Percentiles rank a stretch among this genome's conserved stretches.
Evolutionary conservation across 345 rosid genomes (phyloP).

Genomic region (Hirschfeldia incana): DNA sequence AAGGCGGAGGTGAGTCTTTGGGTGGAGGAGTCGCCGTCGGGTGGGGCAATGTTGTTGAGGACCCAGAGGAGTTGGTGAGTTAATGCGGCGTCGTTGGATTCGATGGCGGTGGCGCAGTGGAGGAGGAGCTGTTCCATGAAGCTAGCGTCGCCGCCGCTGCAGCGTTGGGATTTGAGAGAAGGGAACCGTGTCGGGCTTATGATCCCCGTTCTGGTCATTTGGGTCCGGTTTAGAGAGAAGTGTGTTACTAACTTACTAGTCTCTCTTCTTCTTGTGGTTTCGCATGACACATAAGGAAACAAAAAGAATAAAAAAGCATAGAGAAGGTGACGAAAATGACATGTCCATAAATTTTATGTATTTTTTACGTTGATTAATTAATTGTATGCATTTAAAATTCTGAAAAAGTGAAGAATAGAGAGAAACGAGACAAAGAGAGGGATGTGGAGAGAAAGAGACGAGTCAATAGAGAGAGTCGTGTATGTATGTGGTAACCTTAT

Average conservation of each 20-base stretch:
- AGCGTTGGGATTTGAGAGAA: slow-evolving; percentile 45
- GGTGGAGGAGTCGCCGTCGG: slow-evolving; percentile 76
- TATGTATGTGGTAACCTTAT: slow-evolving; percentile 22
- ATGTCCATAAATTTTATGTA: slow-evolving; percentile 11
- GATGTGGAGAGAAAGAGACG: slow-evolving; percentile 36
- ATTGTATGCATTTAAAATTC: background rate
- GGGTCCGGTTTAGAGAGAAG: background rate
- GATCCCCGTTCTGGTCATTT: slow-evolving; percentile 56
- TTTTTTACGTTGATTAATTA: background rate
- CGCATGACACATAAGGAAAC: slow-evolving; percentile 18
- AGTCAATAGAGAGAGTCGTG: slow-evolving; percentile 29
- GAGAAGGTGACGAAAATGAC: slow-evolving; percentile 28
- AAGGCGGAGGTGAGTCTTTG: slow-evolving; percentile 78
- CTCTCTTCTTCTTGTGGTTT: slow-evolving; percentile 11
- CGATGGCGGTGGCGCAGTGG: slow-evolving; percentile 88
- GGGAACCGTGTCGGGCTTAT: slow-evolving; percentile 46
- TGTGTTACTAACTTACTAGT: background rate
- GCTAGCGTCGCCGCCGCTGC: slow-evolving; percentile 55
- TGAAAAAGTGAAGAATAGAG: slow-evolving; percentile 26
- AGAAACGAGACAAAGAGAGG: slow-evolving; percentile 32
- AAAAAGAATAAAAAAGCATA: slow-evolving; percentile 25
- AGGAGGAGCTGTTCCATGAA: slow-evolving; percentile 91
- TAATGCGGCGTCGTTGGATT: slow-evolving; percentile 72
- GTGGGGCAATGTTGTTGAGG: slow-evolving; percentile 81
- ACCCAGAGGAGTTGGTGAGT: slow-evolving; percentile 89